A percentile compares a stretch with the other conserved stretches of the same genome.
phyloP scores from a whole-genome alignment of 805 yeast species.

The Yarrowia sp. region DNA sequence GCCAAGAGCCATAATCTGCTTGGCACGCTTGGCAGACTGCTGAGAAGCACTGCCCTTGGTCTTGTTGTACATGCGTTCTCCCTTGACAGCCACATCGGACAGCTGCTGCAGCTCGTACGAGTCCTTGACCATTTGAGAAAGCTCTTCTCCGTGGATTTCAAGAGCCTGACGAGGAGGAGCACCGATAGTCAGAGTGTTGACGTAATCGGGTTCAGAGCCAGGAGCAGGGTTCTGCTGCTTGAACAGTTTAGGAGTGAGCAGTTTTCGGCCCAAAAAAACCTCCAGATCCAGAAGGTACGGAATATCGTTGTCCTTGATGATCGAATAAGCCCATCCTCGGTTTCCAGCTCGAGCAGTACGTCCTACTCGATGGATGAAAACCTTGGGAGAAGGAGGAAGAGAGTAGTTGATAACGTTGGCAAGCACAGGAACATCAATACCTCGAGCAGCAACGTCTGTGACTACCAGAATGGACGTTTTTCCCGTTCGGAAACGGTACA shows the following conservation, averaged over 20 bases:
- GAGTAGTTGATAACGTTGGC: constrained; percentile 93
- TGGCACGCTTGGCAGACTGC: constrained; percentile 81
- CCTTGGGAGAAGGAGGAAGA: constrained; percentile 86
- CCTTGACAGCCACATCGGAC: constrained; percentile 72
- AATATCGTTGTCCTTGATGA: constrained; percentile 77
- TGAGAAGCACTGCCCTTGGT: constrained; percentile 83
- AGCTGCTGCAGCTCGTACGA: constrained; percentile 66
- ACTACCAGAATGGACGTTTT: constrained; percentile 84
- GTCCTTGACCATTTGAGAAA: constrained; percentile 54
- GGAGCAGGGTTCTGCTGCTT: constrained; percentile 29
- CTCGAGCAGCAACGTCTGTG: constrained; percentile 92
- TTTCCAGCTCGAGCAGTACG: constrained; percentile 99
- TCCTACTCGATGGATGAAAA: constrained; percentile 96
- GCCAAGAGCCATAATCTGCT: constrained; percentile 57
- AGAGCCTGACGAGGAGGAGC: constrained; percentile 68
- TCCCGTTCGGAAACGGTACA: constrained; percentile 80
- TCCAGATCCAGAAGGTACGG: constrained; percentile 91
- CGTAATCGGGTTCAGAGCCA: constrained; percentile 45
- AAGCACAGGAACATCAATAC: constrained; percentile 95
- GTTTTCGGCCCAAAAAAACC: constrained; percentile 78
- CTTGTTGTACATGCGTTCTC: constrained; percentile 81
- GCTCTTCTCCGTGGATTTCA: constrained; percentile 71
- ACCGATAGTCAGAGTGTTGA: constrained; percentile 78
- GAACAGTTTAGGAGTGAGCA: constrained; percentile 39
- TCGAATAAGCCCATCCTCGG: constrained; percentile 94